These are phyloP conservation scores for Colletotrichum australisinense DNA, from an alignment of 2,329 filamentous ascomycete species.

Conservation along the genomic window DNA sequence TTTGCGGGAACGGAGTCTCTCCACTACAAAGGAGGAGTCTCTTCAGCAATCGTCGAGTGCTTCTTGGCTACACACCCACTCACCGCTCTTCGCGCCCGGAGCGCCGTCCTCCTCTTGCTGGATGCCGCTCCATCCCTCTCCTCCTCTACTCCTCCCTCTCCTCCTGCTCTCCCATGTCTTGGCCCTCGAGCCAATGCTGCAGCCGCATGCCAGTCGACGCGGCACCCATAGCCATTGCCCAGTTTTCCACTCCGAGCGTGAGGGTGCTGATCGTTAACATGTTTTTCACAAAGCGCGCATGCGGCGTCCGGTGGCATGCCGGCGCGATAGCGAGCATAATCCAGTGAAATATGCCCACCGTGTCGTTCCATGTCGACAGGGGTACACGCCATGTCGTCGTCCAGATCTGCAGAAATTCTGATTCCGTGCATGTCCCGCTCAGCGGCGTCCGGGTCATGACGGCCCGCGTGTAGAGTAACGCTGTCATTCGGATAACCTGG, in stretches of 20 bases:
- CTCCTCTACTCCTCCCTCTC: neutral
- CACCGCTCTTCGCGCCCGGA: slow-evolving; percentile 25
- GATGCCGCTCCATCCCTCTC: slow-evolving; percentile 1
- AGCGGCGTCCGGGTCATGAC: slow-evolving; percentile 56
- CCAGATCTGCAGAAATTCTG: slow-evolving; percentile 59
- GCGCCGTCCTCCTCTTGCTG: slow-evolving; percentile 1
- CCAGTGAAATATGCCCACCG: slow-evolving; percentile 63
- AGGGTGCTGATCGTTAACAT: slow-evolving; percentile 55
- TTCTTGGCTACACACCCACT: slow-evolving; percentile 19
- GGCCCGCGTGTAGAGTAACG: slow-evolving; percentile 60
- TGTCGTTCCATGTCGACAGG: slow-evolving; percentile 56
- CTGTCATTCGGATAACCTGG: slow-evolving; percentile 56
- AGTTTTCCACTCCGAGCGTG: slow-evolving; percentile 60
- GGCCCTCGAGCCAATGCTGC: slow-evolving; percentile 54
- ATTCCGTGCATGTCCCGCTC: slow-evolving; percentile 49
- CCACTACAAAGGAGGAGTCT: neutral
- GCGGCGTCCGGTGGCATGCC: slow-evolving; percentile 50
- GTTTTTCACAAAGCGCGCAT: slow-evolving; percentile 59
- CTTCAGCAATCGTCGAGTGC: neutral
- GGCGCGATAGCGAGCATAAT: slow-evolving; percentile 56
- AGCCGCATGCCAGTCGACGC: slow-evolving; percentile 51
- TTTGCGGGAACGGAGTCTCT: neutral
- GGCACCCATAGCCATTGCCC: slow-evolving; percentile 55
- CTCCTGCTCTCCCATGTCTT: neutral
- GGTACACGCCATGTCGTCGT: slow-evolving; percentile 58